Base-by-base conservation (phyloP, 73 alveolate species). In the Paramecium primaurelia region DNA sequence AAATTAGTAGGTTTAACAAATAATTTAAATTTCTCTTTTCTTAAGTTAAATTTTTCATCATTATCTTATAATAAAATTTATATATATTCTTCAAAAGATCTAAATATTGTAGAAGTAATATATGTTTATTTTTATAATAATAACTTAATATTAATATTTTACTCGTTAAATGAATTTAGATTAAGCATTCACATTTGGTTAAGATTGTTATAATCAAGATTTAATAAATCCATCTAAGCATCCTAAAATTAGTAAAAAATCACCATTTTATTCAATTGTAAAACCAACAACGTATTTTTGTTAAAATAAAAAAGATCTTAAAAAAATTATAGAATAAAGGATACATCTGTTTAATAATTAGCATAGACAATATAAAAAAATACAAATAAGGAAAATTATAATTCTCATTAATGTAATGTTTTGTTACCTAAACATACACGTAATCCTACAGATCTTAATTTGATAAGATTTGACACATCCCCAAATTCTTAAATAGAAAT, bases 101-200 rank as follows among this genome's bases (percentile, higher is more conserved):
- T 10, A 2, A 1, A 30, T 32, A 71, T 32, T 8, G 32, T 32
- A 1, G 10, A 3, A 60, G 8, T 8, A 26, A 10, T 59, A 20
- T 4, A 10, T 59, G 0, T 28, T 22, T 28, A 71, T 71, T 32
- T 30, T 12, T 32, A 10, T 32, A 28, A 28, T 32, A 45, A 64
- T 64, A 64, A 64, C 84, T 28, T 64, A 64, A 64, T 22, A 22
- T 64, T 64, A 32, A 64, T 3, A 28, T 28, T 64, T 64, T 64
- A 64, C 84, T 64, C 84, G 84, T 64, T 64, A 64, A 64, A 64
- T 75, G 88, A 75, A 38, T 26, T 38, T 38, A n/a, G 88, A 36
- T 38, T 38, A 75, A 20, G 88, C 88, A 75, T 75, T 75, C 20
- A 75, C 88, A 34, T 75, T 75, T 28, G 88, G 88, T 11, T 36